Evolutionary conservation across 768 basidiomycete genomes (phyloP).

Genomic region (Hypholoma sublateritium): DNA sequence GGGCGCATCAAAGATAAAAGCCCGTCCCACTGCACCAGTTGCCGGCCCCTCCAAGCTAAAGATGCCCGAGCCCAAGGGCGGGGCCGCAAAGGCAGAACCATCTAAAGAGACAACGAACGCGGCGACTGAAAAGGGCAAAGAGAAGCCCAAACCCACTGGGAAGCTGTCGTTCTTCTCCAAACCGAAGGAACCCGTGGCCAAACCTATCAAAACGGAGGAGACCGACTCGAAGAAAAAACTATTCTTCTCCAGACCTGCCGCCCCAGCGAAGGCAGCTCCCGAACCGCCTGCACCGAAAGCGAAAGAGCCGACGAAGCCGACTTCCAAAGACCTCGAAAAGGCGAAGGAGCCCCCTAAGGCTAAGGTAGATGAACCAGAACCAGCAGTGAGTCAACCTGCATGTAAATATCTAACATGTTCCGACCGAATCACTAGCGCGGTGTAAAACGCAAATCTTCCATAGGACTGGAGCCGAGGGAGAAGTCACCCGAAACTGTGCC

Average conservation of each 20-base stretch:
- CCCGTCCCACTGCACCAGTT: slow-evolving; percentile 28
- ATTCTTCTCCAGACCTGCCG: slow-evolving; percentile 18
- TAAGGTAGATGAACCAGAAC: slow-evolving; percentile 13
- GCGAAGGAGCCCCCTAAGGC: neutral
- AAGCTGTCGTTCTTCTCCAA: slow-evolving; percentile 63
- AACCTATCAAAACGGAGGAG: slow-evolving; percentile 44
- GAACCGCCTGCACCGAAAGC: neutral
- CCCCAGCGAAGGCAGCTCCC: slow-evolving; percentile 7
- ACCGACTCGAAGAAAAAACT: slow-evolving; percentile 18
- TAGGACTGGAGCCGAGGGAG: slow-evolving; percentile 23
- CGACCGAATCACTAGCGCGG: slow-evolving; percentile 27
- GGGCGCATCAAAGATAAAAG: slow-evolving; percentile 19
- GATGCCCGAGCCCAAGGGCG: slow-evolving; percentile 12
- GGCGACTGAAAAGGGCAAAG: slow-evolving; percentile 14
- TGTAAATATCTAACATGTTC: neutral
- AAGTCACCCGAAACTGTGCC: slow-evolving; percentile 13
- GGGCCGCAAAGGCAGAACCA: slow-evolving; percentile 20
- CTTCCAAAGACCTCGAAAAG: neutral
- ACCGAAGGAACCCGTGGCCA: slow-evolving; percentile 14
- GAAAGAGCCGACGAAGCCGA: neutral
- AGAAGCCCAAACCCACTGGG: slow-evolving; percentile 36
- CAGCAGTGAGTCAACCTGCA: slow-evolving; percentile 14
- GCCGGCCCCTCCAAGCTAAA: slow-evolving; percentile 44
- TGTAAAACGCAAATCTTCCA: slow-evolving; percentile 45
- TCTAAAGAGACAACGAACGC: slow-evolving; percentile 18